Conservation (phyloP, 2,329 filamentous ascomycete species). For the Aquanectria penicillioides region DNA sequence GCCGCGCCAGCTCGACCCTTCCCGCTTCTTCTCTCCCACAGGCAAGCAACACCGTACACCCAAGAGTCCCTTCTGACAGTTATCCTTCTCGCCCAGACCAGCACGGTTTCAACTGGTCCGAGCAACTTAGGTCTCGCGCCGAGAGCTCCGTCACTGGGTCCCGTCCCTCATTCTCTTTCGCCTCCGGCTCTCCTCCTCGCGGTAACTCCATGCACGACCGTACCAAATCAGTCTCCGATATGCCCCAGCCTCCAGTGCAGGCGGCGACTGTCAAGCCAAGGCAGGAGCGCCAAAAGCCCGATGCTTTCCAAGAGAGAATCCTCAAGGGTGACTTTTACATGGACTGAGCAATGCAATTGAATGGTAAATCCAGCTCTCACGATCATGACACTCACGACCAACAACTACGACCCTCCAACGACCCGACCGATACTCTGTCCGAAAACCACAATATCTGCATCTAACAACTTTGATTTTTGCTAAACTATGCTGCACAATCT, state of each 20-base stretch:
- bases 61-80: constrained; percentile 73
- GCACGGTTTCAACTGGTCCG: constrained; percentile 92
- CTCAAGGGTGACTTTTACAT: constrained; percentile 98
- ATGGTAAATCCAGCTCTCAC: constrained; percentile 20
- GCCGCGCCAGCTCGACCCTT: constrained; percentile 49
- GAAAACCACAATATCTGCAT: constrained; percentile 23
- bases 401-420: constrained; percentile 16
- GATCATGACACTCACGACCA: constrained; percentile 34
- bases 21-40: constrained; percentile 52
- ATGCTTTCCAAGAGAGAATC: constrained; percentile 96
- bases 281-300: constrained; percentile 73
- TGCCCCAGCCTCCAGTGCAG: constrained; percentile 66
- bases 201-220: constrained; percentile 65
- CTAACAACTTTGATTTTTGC: constrained; percentile 14
- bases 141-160: constrained; percentile 76
- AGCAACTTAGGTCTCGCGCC: constrained; percentile 91
- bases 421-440: too few relatives aligned
- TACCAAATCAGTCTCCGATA: constrained; percentile 75
- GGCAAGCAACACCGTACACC: constrained; percentile 68
- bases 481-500: constrained; percentile 23
- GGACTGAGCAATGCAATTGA: constrained; percentile 70
- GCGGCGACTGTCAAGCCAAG: constrained; percentile 55
- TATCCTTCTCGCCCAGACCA: constrained; percentile 76
- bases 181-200: constrained; percentile 52
- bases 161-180: constrained; percentile 69